Evolutionary conservation across 345 rosid genomes (phyloP).

Genomic region (Arabis hirsuta): DNA sequence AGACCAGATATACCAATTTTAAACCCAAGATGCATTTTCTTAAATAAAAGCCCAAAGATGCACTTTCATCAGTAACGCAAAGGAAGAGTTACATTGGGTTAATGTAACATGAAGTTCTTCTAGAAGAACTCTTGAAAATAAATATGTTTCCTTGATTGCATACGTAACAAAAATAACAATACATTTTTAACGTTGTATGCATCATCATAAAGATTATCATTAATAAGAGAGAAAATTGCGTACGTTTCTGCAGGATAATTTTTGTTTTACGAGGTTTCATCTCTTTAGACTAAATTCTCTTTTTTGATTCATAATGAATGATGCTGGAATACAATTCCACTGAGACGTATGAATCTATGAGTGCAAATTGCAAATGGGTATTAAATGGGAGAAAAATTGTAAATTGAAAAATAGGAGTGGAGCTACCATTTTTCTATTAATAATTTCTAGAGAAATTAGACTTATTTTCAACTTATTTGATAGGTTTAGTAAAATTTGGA

Average conservation of each 20-base stretch:
- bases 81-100: neutral
- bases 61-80: neutral
- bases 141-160: neutral
- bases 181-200: neutral
- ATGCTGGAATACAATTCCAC: too few species aligned
- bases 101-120: slow-evolving; percentile 1
- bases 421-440: too few species aligned
- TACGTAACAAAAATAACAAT: neutral
- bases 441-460: too few species aligned
- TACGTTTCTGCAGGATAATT: neutral
- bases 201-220: neutral
- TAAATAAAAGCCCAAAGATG: neutral
- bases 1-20: neutral
- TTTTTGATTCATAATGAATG: too few species aligned
- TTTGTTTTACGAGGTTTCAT: neutral
- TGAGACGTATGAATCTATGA: too few species aligned
- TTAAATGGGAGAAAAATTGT: too few species aligned
- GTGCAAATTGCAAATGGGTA: too few species aligned
- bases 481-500: too few species aligned
- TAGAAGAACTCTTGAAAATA: slow-evolving; percentile 2
- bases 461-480: too few species aligned
- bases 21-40: neutral
- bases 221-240: neutral
- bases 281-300: neutral
- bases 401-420: too few species aligned